A percentile compares a stretch with the other conserved stretches of the same genome.
Conservation (phyloP, 176 grass and related monocot species). For the Microstegium vimineum region DNA sequence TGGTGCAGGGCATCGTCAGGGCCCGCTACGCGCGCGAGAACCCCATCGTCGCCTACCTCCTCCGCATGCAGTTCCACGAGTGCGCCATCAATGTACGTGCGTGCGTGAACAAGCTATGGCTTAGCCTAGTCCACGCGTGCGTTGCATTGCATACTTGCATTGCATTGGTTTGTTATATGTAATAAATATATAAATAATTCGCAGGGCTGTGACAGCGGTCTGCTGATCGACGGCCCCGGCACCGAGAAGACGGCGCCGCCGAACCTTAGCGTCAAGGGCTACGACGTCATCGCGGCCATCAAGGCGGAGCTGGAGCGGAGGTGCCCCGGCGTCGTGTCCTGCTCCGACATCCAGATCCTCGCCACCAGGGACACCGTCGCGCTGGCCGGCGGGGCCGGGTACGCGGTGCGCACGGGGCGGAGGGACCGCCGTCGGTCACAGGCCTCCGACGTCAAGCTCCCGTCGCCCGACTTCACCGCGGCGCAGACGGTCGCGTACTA, state of each 20-base stretch:
- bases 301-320: slow-evolving; percentile 34
- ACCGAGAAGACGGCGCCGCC: slow-evolving; percentile 48
- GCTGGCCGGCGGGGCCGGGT: slow-evolving; percentile 22
- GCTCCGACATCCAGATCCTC: slow-evolving; percentile 43
- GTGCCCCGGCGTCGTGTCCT: slow-evolving; percentile 40
- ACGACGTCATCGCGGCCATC: slow-evolving; percentile 33
- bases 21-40: background rate
- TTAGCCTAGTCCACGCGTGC: no score
- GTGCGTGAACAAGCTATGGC: no score
- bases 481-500: slow-evolving; percentile 26
- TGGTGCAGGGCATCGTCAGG: slow-evolving; percentile 19
- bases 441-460: slow-evolving; percentile 24
- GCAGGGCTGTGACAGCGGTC: slow-evolving; percentile 52
- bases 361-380: slow-evolving; percentile 39
- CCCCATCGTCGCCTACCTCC: slow-evolving; percentile 32
- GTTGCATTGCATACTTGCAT: no score
- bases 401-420: slow-evolving; percentile 42
- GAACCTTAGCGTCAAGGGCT: slow-evolving; percentile 50
- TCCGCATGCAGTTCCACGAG: slow-evolving; percentile 60
- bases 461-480: slow-evolving; percentile 16
- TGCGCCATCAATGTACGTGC: slow-evolving; percentile 34
- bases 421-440: slow-evolving; percentile 18
- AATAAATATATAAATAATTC: no score
- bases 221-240: slow-evolving; percentile 42
- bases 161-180: background rate